Base-by-base conservation (phyloP, 1,284 basidiomycete species). In the Ceratobasidium sp. region DNA sequence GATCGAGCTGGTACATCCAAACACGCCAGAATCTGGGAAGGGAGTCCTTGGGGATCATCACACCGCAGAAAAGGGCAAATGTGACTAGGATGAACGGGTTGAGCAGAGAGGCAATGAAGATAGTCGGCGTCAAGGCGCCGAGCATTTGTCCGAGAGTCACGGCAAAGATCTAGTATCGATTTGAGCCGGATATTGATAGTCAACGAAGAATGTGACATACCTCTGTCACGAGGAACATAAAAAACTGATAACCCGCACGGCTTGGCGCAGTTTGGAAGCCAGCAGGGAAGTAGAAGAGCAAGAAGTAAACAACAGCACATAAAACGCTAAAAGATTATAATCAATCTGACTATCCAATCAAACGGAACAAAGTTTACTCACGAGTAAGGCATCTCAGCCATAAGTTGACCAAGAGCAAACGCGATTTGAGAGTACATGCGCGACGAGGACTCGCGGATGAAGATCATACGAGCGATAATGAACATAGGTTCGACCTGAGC, bases 401-500 rank as follows among this genome's bases (percentile, higher is more conserved):
- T 84, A 56, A 97, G 87, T 83, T 96, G 95, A 12, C 92, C 92
- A 66, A 95, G 89, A 15, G 95, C 94, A 83, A 97, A 97, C 64
- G 95, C 93, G 79, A 91, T 91, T 0, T 93, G 92, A 0, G 91
- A 93, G 84, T 95, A 95, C 80, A 94, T 94, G 53, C 91, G 88
- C 86, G 91, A 93, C 1, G 92, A 93, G 80, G 26, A 79, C 86
- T 92, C 92, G 84, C 94, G 89, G 80, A 94, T 90, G 84, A 93
- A 93, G 51, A 89, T 90, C 76, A 86, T 87, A 84, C 95, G 88
- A 79, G 94, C 94, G 85, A 92, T 88, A 83, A 97, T 94, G 88
- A 95, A 97, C 75, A 95, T 86, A 0, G 96, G 95, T 85, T 96
- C 93, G 78, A 97, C 92, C 85, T 95, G 93, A 1, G 89, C 86